These are phyloP conservation scores for Rhododendron vialii DNA, from an alignment of 148 eudicot species.

Conservation along the genomic window DNA sequence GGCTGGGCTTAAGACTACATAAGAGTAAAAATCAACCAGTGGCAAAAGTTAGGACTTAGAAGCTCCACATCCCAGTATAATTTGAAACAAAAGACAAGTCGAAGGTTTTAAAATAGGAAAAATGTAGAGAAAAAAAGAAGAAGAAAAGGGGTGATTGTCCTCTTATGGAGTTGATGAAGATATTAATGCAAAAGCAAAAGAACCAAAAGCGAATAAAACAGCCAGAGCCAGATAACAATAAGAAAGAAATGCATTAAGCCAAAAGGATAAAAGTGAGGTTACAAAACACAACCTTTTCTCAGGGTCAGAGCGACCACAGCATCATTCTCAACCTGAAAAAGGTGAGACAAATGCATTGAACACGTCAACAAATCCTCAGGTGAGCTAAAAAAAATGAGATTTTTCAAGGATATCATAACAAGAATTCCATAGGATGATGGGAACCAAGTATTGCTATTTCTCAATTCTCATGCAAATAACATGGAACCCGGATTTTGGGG, in stretches of 20 bases:
- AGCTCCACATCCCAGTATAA: not conserved
- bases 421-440: not conserved
- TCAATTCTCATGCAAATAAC: not conserved
- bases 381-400: not conserved
- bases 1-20: not conserved
- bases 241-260: not conserved
- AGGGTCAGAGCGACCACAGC: conserved; percentile 90
- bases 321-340: conserved; percentile 91
- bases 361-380: not conserved
- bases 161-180: not conserved
- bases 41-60: not conserved
- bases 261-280: not conserved
- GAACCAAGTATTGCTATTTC: not conserved
- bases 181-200: not conserved
- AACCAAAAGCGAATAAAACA: not conserved
- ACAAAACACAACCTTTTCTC: conserved; percentile 65
- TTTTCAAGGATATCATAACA: not conserved
- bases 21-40: not conserved
- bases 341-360: not conserved
- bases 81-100: not conserved
- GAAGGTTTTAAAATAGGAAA: not conserved
- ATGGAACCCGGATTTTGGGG: not conserved
- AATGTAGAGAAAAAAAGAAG: not conserved
- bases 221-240: not conserved
- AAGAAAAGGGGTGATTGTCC: not conserved